Evolutionary conservation across 441 rosid genomes (phyloP).

Genomic region (Pelargonium australe): DNA sequence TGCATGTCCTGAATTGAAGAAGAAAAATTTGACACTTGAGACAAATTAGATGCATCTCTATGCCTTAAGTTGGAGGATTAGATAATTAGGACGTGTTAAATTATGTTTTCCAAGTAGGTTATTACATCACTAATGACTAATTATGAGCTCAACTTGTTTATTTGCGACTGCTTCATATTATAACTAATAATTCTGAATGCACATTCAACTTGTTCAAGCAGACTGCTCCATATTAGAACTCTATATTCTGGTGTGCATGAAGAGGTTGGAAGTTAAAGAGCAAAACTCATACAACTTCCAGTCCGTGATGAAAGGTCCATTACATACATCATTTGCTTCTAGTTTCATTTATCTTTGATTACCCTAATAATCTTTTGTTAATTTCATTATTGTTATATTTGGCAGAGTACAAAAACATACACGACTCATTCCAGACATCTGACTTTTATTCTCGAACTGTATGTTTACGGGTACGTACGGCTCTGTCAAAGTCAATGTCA

Average conservation of each 20-base stretch:
- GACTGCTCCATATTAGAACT: constrained; percentile 92
- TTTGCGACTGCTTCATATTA: background rate
- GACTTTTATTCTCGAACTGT: constrained; percentile 62
- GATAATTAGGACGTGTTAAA: background rate
- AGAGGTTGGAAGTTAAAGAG: constrained; percentile 80
- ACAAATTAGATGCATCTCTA: background rate
- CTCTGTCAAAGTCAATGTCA: constrained; percentile 3
- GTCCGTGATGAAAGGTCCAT: constrained; percentile 79
- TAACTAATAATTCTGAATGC: background rate
- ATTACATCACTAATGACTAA: no score
- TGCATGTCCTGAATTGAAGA: background rate
- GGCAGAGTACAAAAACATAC: constrained; percentile 79
- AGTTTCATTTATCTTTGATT: background rate
- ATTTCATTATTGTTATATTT: constrained; percentile 15
- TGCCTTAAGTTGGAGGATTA: background rate
- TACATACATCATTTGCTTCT: constrained; percentile 10
- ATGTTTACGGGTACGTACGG: constrained; percentile 63
- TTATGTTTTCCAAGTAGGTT: background rate
- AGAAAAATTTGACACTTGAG: background rate
- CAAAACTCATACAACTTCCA: constrained; percentile 74
- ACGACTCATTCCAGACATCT: constrained; percentile 69
- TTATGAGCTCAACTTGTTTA: background rate
- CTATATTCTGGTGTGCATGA: constrained; percentile 80
- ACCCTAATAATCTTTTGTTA: constrained; percentile 6
- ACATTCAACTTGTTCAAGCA: constrained; percentile 30